A percentile compares a stretch with the other conserved stretches of the same genome.
Conservation (phyloP, 371 early-diverging fungal genomes). For the Zopfochytrium polystomum region DNA sequence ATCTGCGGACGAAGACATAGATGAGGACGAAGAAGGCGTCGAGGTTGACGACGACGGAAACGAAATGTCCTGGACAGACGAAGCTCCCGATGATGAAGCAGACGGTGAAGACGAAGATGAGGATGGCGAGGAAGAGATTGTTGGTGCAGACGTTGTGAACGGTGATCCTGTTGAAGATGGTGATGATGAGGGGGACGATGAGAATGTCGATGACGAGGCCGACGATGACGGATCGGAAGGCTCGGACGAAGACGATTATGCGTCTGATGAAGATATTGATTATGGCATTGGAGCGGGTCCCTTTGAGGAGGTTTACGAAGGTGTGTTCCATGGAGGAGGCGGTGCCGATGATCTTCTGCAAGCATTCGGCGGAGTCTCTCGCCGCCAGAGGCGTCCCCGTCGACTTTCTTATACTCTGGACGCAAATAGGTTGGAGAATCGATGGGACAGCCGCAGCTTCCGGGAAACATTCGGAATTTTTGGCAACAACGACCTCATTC, state of each 20-base stretch:
- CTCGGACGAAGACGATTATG: slow-evolving; percentile 27
- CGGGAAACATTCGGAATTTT: too few relatives aligned
- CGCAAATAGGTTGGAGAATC: slow-evolving; percentile 16
- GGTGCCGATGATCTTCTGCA: slow-evolving; percentile 17
- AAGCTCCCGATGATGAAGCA: too few relatives aligned
- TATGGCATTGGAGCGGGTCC: slow-evolving; percentile 26
- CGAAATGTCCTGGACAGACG: slow-evolving; percentile 13
- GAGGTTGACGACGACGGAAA: slow-evolving; percentile 30
- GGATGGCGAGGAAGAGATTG: too few relatives aligned
- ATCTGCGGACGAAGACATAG: slow-evolving; percentile 37
- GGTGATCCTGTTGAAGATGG: slow-evolving; percentile 16
- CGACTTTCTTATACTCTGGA: slow-evolving; percentile 9
- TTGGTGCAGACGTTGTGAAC: too few relatives aligned
- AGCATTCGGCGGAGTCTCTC: too few relatives aligned
- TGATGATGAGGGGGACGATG: too few relatives aligned
- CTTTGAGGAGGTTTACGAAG: slow-evolving; percentile 36
- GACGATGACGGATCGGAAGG: slow-evolving; percentile 6
- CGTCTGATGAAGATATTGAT: slow-evolving; percentile 26
- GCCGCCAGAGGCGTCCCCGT: slow-evolving; percentile 3
- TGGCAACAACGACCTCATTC: too few relatives aligned
- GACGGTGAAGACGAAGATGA: too few relatives aligned
- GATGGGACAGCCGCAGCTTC: too few relatives aligned
- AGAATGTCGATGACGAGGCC: slow-evolving; percentile 8
- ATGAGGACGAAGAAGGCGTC: slow-evolving; percentile 41
- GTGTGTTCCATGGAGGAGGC: slow-evolving; percentile 38